phyloP scores from a whole-genome alignment of 768 basidiomycete genomes.

The Paxillus involutus region DNA sequence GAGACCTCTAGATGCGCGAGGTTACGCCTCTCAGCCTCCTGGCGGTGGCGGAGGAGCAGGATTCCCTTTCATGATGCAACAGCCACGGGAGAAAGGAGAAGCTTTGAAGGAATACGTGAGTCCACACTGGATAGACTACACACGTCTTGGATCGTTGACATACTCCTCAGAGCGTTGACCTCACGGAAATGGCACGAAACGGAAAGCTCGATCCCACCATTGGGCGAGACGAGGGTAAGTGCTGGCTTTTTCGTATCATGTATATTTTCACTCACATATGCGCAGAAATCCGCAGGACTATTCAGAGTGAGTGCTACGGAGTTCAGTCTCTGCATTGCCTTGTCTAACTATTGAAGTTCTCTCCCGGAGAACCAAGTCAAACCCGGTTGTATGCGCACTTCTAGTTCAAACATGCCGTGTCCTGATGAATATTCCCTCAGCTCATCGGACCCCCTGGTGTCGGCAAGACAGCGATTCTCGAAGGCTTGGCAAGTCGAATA shows the following conservation, averaged over 20 bases:
- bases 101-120: slow-evolving; percentile 78
- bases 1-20: slow-evolving; percentile 20
- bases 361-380: slow-evolving; percentile 87
- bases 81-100: slow-evolving; percentile 75
- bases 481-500: slow-evolving; percentile 86
- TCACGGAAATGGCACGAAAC: slow-evolving; percentile 78
- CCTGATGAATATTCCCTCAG: slow-evolving; percentile 30
- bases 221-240: slow-evolving; percentile 77
- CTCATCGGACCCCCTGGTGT: slow-evolving; percentile 87
- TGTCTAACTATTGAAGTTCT: slow-evolving; percentile 49
- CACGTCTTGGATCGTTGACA: neutral
- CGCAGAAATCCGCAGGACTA: slow-evolving; percentile 82
- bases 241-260: neutral
- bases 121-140: slow-evolving; percentile 31
- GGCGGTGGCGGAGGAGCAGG: slow-evolving; percentile 36
- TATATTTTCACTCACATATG: neutral
- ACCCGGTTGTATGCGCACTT: slow-evolving; percentile 66
- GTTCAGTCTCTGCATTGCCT: neutral
- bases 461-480: slow-evolving; percentile 90
- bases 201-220: slow-evolving; percentile 92
- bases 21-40: slow-evolving; percentile 51
- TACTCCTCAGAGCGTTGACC: slow-evolving; percentile 63
- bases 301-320: slow-evolving; percentile 65
- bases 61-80: slow-evolving; percentile 59
- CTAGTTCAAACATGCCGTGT: slow-evolving; percentile 1